A percentile compares a stretch with the other conserved stretches of the same genome.
Conservation (phyloP, 2,329 filamentous ascomycete species). For the Beauveria asiatica region DNA sequence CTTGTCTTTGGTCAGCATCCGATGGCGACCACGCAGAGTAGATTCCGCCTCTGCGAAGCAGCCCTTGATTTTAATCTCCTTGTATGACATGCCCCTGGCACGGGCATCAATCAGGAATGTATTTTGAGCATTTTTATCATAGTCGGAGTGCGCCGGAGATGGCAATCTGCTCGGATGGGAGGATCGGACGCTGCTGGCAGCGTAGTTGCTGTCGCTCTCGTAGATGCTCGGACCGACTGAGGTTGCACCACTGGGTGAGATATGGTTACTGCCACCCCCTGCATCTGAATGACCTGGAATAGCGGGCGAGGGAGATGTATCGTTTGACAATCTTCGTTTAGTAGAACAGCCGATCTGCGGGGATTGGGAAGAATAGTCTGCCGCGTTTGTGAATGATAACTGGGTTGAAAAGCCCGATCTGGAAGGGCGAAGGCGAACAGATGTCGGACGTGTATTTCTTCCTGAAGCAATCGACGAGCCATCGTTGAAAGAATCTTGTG, state of each 20-base stretch:
- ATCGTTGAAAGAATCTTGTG: slow-evolving; percentile 8
- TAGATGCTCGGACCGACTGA: background rate
- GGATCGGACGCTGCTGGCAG: background rate
- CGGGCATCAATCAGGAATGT: slow-evolving; percentile 45
- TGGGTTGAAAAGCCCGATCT: slow-evolving; percentile 4
- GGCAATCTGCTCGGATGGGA: background rate
- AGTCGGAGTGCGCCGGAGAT: background rate
- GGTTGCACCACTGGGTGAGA: background rate
- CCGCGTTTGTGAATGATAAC: background rate
- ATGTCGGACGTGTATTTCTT: background rate
- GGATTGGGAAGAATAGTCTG: background rate
- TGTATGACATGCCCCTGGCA: slow-evolving; percentile 52
- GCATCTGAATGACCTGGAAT: no score
- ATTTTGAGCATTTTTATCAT: background rate
- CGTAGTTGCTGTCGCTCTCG: background rate
- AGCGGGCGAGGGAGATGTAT: background rate
- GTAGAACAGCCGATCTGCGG: background rate
- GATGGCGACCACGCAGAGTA: slow-evolving; percentile 60
- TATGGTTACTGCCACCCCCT: background rate
- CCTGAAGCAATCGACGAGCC: background rate
- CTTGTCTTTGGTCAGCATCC: slow-evolving; percentile 56
- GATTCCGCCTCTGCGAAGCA: slow-evolving; percentile 58
- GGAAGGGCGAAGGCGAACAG: background rate
- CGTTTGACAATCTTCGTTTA: background rate
- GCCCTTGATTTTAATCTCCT: slow-evolving; percentile 49